Conservation (phyloP, 768 basidiomycete species). For the Dendrothele bispora region DNA sequence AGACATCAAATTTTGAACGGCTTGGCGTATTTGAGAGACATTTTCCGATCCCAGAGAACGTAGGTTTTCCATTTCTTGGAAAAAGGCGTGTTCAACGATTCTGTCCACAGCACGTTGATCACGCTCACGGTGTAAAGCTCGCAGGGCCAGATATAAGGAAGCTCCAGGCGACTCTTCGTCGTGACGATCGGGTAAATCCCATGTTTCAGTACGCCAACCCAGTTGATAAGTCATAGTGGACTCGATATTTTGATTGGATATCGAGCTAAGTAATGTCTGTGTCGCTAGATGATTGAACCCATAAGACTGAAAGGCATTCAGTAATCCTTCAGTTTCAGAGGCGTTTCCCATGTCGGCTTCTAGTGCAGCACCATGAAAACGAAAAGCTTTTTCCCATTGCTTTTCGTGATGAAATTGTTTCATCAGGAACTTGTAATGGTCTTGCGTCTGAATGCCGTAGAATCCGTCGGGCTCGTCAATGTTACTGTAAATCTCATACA, state of each 20-base stretch:
- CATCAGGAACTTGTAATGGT: conserved; percentile 79
- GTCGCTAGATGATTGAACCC: conserved; percentile 91
- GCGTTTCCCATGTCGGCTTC: conserved; percentile 54
- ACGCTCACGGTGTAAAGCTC: conserved; percentile 80
- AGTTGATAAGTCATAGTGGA: conserved; percentile 69
- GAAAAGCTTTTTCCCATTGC: conserved; percentile 90
- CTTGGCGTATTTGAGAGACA: conserved; percentile 70
- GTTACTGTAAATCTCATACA: conserved; percentile 92
- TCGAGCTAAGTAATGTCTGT: conserved; percentile 49
- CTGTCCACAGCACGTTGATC: conserved; percentile 47
- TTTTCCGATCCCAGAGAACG: conserved; percentile 74
- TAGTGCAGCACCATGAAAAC: conserved; percentile 82
- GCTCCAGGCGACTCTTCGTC: conserved; percentile 45
- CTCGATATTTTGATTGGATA: conserved; percentile 24
- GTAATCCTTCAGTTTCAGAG: conserved; percentile 59
- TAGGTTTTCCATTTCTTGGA: conserved; percentile 64
- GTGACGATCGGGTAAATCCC: conserved; percentile 82
- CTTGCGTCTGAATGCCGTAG: conserved; percentile 83
- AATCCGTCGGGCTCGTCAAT: conserved; percentile 99
- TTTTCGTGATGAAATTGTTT: conserved; percentile 90
- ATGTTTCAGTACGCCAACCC: conserved; percentile 93
- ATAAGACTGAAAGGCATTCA: conserved; percentile 82
- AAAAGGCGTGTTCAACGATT: conserved; percentile 50
- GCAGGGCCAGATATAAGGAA: conserved; percentile 75
- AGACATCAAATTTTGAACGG: conserved; percentile 74